These are phyloP conservation scores for Vitis vinifera DNA, from an alignment of 164 flowering plant genomes.

Conservation along the genomic window ASM3070453v1 NC_081817.1:623001-623500, in stretches of 20 bases:
- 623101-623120: constrained; percentile 81
- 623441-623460: constrained; percentile 88
- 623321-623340: constrained; percentile 55
- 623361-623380: background rate
- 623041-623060: constrained; percentile 82
- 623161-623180: background rate
- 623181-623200: background rate
- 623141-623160: constrained; percentile 96
- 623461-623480: constrained; percentile 84
- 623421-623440: constrained; percentile 47
- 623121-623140: constrained; percentile 85
- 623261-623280: constrained; percentile 75
- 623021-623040: constrained; percentile 57
- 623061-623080: constrained; percentile 68
- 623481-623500: constrained; percentile 89
- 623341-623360: constrained; percentile 38
- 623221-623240: background rate
- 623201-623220: background rate
- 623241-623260: constrained; percentile 53
- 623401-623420: background rate
- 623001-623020: constrained; percentile 62
- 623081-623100: constrained; percentile 66
- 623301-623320: constrained; percentile 29
- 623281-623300: constrained; percentile 62
- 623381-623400: background rate